Base-by-base conservation (phyloP, 1,284 basidiomycete species). In the Cryptococcus floricola region DNA sequence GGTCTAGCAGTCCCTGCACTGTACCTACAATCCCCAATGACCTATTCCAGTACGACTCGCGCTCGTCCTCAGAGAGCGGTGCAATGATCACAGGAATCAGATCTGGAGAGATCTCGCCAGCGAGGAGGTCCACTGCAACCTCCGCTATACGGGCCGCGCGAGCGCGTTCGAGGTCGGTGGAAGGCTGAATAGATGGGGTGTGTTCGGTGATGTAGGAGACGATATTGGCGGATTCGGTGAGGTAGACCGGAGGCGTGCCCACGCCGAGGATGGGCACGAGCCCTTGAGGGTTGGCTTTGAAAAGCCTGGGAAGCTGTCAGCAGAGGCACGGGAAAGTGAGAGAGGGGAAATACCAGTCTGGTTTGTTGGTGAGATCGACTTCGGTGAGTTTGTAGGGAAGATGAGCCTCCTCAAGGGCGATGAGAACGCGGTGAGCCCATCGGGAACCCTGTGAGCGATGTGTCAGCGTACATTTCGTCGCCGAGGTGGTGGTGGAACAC, bases 221-320 rank as follows among this genome's bases (percentile, higher is more conserved):
- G 44, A 46, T 46, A 27, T 46, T 18, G 44, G 44, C 44, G 16
- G 44, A 46, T 46, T 46, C 44, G 44, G 44, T 46, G 2, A 46
- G 44, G 8, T 46, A 46, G 44, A 5, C 7, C 8, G 44, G 27
- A 27, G 44, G 44, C 5, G 7, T 23, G 18, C 44, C 44, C 16
- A 46, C 18, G 3, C 8, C 44, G 18, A 46, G 44, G 44, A 46
- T 23, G n/a, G 44, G 44, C 6, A 46, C 18, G 16, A 25, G 44
- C 3, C 44, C 44, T 14, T 1, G 4, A 8, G 44, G 44, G 27
- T 46, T 46, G 44, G 44, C 44, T 46, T 46, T 28, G 44, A 23
- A 23, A 5, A 46, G 44, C 44, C 44, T 46, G 44, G 27, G 16
- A 14, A 7, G 19, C 13, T 18, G 14, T 34, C 31, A 34, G 31